Percentiles rank a stretch among this genome's conserved stretches.
phyloP scores from a whole-genome alignment of 768 basidiomycete genomes.

The Cubamyces lactineus region DNA sequence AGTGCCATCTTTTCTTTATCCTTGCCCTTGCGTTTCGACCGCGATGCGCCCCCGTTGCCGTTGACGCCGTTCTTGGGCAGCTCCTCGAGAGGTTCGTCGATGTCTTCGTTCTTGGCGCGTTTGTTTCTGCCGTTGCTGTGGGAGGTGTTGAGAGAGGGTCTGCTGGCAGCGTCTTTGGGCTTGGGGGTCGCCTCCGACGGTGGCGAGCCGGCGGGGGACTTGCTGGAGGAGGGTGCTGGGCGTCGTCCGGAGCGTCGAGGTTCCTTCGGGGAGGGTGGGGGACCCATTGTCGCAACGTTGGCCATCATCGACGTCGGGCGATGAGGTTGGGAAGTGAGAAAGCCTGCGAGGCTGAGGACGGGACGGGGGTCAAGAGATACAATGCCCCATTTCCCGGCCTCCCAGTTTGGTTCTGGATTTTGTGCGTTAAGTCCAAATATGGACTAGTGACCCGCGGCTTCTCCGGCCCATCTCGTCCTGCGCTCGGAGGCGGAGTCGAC shows the following conservation, averaged over 20 bases:
- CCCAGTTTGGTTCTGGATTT: conserved; percentile 16
- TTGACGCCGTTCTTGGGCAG: conserved; percentile 46
- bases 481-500: too few relatives aligned
- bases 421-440: conserved; percentile 13
- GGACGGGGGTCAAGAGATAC: conserved; percentile 25
- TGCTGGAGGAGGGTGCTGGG: conserved; percentile 68
- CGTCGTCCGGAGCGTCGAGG: conserved; percentile 79
- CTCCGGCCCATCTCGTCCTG: neutral
- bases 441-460: conserved; percentile 5
- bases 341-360: conserved; percentile 17
- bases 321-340: conserved; percentile 23
- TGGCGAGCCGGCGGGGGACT: conserved; percentile 71
- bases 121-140: conserved; percentile 47
- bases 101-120: conserved; percentile 74
- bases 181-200: conserved; percentile 46
- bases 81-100: conserved; percentile 64
- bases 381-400: conserved; percentile 27
- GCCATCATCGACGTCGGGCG: conserved; percentile 46
- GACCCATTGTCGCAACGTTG: conserved; percentile 72
- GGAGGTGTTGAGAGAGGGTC: conserved; percentile 31
- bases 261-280: conserved; percentile 76
- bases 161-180: conserved; percentile 31
- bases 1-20: conserved; percentile 53
- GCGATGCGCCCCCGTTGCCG: conserved; percentile 42
- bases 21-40: conserved; percentile 66